phyloP scores from a whole-genome alignment of 2,329 filamentous ascomycete genomes.

The Exophiala dermatitidis region DNA sequence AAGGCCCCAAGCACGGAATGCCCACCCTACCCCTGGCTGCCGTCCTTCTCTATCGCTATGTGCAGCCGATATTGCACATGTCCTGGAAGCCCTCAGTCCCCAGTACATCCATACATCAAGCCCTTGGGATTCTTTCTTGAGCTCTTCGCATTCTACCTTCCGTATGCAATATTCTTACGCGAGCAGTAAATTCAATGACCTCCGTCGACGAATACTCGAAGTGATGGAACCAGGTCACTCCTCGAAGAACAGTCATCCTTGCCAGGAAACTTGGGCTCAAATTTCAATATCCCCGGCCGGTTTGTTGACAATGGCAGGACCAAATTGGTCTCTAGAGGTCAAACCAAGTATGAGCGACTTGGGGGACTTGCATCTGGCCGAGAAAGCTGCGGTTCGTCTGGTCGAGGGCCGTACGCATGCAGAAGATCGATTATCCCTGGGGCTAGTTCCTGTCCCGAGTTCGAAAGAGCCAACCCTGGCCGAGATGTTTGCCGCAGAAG shows the following conservation, averaged over 20 bases:
- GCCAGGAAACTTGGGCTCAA: conserved; percentile 23
- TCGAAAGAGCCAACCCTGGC: conserved; percentile 3
- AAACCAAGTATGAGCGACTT: not conserved
- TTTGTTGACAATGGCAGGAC: not conserved
- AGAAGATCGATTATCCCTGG: not conserved
- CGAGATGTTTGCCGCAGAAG: conserved; percentile 16
- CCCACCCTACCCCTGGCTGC: not conserved
- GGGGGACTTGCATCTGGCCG: conserved; percentile 12
- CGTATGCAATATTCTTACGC: conserved; percentile 19
- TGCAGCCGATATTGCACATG: conserved; percentile 23
- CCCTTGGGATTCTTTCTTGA: conserved; percentile 19
- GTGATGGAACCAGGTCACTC: conserved; percentile 26
- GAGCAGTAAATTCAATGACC: conserved; percentile 19
- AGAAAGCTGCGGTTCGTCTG: conserved; percentile 22
- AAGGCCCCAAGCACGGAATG: not conserved
- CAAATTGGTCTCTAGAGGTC: not conserved
- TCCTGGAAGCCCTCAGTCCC: conserved; percentile 52
- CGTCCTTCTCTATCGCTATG: conserved; percentile 14
- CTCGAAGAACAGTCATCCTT: conserved; percentile 22
- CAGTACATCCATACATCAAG: conserved; percentile 66
- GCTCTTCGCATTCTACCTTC: conserved; percentile 19
- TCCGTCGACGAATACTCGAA: conserved; percentile 20
- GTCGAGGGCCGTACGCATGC: conserved; percentile 6
- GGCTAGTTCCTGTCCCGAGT: not conserved
- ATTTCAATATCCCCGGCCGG: conserved; percentile 14